These are phyloP conservation scores for Adansonia madagascariensis DNA, from an alignment of 441 rosid genomes.

Conservation along the genomic window DNA sequence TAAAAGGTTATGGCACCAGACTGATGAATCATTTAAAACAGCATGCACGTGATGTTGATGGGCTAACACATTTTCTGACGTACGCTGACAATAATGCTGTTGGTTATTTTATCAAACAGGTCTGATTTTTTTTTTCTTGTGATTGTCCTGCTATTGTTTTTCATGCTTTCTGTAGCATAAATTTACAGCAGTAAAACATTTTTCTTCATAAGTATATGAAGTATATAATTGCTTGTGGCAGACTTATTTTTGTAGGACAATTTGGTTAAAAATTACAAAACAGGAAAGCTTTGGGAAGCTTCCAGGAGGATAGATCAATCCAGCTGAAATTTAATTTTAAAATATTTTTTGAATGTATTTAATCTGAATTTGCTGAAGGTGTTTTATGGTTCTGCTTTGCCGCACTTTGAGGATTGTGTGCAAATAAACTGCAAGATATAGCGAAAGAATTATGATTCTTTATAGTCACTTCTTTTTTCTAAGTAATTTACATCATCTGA, in stretches of 20 bases:
- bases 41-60: conserved; percentile 96
- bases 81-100: conserved; percentile 99
- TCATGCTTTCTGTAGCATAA: conserved; percentile 19
- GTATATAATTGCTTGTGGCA: not conserved
- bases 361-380: not conserved
- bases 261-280: not conserved
- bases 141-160: conserved; percentile 10
- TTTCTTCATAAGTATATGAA: not conserved
- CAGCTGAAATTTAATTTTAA: not conserved
- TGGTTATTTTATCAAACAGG: conserved; percentile 99
- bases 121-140: conserved; percentile 30
- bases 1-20: conserved; percentile 98
- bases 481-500: conserved; percentile 1
- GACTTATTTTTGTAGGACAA: conserved; percentile 10
- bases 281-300: not conserved
- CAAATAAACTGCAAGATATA: not conserved
- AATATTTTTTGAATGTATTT: not conserved
- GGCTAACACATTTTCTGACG: conserved; percentile 93
- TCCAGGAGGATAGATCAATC: not conserved
- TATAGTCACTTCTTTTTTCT: conserved; percentile 11
- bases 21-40: conserved; percentile 99
- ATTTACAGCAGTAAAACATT: not conserved
- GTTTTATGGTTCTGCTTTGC: not conserved
- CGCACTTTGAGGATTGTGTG: not conserved
- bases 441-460: conserved; percentile 10